Evolutionary conservation across 768 basidiomycete genomes (phyloP).

Genomic region (Lentinula lateritia): DNA sequence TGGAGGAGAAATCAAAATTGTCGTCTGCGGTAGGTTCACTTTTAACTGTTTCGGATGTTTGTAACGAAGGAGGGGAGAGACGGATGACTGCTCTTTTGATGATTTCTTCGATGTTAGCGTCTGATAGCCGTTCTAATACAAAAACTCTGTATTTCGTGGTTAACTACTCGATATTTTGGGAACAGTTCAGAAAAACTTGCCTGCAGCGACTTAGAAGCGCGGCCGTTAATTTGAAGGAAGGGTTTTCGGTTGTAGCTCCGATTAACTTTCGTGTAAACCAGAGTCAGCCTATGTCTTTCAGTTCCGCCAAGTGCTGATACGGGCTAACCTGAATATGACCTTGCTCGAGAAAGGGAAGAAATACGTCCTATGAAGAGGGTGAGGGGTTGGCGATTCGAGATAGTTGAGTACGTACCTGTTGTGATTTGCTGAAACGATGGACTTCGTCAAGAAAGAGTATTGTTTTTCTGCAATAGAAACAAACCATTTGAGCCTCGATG

Average conservation of each 20-base stretch:
- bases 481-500: constrained; percentile 5
- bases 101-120: constrained; percentile 54
- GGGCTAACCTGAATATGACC: constrained; percentile 60
- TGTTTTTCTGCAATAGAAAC: constrained; percentile 43
- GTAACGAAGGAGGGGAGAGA: constrained; percentile 12
- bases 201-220: constrained; percentile 74
- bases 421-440: constrained; percentile 70
- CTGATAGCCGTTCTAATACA: constrained; percentile 60
- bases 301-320: neutral
- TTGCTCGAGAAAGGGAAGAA: constrained; percentile 76
- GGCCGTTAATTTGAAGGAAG: constrained; percentile 75
- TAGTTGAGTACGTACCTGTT: constrained; percentile 40
- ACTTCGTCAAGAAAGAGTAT: constrained; percentile 82
- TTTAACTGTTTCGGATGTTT: neutral
- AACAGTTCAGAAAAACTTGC: constrained; percentile 29
- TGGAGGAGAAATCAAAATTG: neutral
- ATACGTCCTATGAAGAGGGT: constrained; percentile 49
- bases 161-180: constrained; percentile 8
- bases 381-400: neutral
- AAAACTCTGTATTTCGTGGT: constrained; percentile 51
- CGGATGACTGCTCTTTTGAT: constrained; percentile 47
- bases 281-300: neutral
- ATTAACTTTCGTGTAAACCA: constrained; percentile 39
- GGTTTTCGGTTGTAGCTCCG: constrained; percentile 88
- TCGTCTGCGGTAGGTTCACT: neutral